Evolutionary conservation across 208 protist genomes (phyloP), one percentile per base, ranked within the genome.

Genomic region (Leishmania tropica): DNA sequence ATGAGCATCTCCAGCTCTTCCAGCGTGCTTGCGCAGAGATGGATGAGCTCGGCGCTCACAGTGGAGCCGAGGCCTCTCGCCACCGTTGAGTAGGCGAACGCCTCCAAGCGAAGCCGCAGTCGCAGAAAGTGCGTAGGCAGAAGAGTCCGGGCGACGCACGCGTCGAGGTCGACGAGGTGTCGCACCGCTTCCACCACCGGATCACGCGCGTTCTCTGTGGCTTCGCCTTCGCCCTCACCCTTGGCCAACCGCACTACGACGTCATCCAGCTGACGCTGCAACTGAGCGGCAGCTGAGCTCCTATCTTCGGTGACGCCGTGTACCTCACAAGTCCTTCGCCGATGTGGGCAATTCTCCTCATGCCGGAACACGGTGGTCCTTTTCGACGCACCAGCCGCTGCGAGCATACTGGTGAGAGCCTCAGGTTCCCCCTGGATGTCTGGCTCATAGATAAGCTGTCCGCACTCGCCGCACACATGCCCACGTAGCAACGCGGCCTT

Each of bases 1-100:
- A 94, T 60, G 65, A 95, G 51, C 71, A 92, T 65, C 81, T 91
- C 88, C 47, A 96, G 56, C 72, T 92, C 89, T 72, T 90, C 85
- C 68, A 96, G 71, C 1, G 93, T 84, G 70, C 79, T 81, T 28
- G 90, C 85, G 60, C 83, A 86, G 19, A 93, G 75, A 31, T 87
- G 78, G 35, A 94, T 77, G 42, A 96, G 78, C 19, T 81, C 60
- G 35, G 68, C 81, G 75, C 85, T 91, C 78, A 90, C 68, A 88
- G 75, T 31, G 48, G 72, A 75, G 86, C 83, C 45, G 79, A 86
- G 58, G 77, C 74, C 54, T 35, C 71, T 78, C 19, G 83, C 83
- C 28, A 75, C 79, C 19, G 75, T 64, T 13, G 90, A 87, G 45
- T 90, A 79, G 10, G 90, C 87, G 48, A 96, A 81, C 35, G 79